These are phyloP conservation scores for Colletotrichum lindemuthianum DNA, from an alignment of 2,329 filamentous ascomycete genomes.

Conservation along the genomic window DNA sequence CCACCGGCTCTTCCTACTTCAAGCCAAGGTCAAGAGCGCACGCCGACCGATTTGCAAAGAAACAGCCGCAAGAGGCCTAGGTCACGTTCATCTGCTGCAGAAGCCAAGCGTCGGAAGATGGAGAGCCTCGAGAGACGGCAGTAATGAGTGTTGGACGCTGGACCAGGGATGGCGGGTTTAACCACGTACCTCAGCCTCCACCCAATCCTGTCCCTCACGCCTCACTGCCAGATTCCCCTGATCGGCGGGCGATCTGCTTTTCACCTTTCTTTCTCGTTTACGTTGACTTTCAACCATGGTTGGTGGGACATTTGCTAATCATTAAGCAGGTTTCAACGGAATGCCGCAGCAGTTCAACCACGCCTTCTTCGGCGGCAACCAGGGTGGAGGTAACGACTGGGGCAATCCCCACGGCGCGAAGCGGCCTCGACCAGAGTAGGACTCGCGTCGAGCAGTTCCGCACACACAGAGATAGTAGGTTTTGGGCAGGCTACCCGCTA, in stretches of 20 bases:
- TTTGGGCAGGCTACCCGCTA: too few species aligned
- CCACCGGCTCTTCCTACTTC: neutral
- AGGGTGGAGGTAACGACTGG: conserved; percentile 65
- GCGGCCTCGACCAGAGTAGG: conserved; percentile 76
- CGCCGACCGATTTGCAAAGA: neutral
- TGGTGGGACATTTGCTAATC: conserved; percentile 37
- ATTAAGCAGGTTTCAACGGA: conserved; percentile 68
- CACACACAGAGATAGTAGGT: neutral
- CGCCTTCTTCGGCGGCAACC: conserved; percentile 72
- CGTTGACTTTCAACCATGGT: neutral
- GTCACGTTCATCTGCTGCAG: neutral
- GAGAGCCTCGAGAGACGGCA: neutral
- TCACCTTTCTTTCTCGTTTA: conserved; percentile 5
- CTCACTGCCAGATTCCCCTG: too few species aligned
- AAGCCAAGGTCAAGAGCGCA: conserved; percentile 2
- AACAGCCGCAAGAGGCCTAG: conserved; percentile 8
- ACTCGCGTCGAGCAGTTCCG: conserved; percentile 1
- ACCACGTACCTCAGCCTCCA: neutral
- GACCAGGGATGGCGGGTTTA: conserved; percentile 3
- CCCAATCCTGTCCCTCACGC: neutral
- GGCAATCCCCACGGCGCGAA: conserved; percentile 88
- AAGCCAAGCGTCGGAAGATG: conserved; percentile 6
- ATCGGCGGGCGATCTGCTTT: too few species aligned
- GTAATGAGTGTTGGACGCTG: neutral
- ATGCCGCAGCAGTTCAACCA: conserved; percentile 78